phyloP scores from a whole-genome alignment of 768 basidiomycete genomes.

The Mycena floridula region DNA sequence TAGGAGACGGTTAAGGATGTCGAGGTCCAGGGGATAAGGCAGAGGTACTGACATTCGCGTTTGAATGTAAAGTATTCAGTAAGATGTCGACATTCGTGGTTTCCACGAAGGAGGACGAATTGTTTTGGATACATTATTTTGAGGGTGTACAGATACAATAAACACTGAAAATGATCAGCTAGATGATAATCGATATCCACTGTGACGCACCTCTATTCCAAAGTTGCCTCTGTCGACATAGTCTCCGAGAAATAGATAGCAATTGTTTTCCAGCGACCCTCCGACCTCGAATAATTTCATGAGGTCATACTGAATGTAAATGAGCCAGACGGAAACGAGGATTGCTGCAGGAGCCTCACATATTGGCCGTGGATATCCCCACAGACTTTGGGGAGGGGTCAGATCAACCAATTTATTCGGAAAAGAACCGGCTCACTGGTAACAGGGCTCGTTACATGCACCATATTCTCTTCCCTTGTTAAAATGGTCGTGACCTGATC shows the following conservation, averaged over 20 bases:
- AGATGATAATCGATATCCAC: background rate
- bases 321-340: background rate
- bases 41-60: slow-evolving; percentile 71
- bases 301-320: slow-evolving; percentile 71
- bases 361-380: slow-evolving; percentile 99
- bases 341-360: slow-evolving; percentile 53
- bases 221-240: slow-evolving; percentile 98
- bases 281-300: slow-evolving; percentile 98
- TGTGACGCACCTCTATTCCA: slow-evolving; percentile 43
- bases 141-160: slow-evolving; percentile 88
- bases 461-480: slow-evolving; percentile 74
- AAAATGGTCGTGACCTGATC: slow-evolving; percentile 61
- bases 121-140: slow-evolving; percentile 87
- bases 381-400: slow-evolving; percentile 52
- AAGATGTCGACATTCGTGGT: slow-evolving; percentile 95
- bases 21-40: slow-evolving; percentile 2
- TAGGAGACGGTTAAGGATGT: slow-evolving; percentile 19
- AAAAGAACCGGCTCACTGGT: slow-evolving; percentile 65
- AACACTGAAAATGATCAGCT: slow-evolving; percentile 44
- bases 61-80: slow-evolving; percentile 99
- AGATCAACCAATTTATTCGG: background rate
- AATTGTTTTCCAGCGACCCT: slow-evolving; percentile 73
- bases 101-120: slow-evolving; percentile 82
- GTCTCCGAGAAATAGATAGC: slow-evolving; percentile 92
- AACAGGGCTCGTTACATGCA: slow-evolving; percentile 82